Percentiles rank a stretch among this genome's conserved stretches.
Conservation (phyloP, 768 basidiomycete genomes). For the Daedaleopsis nitida region DNA sequence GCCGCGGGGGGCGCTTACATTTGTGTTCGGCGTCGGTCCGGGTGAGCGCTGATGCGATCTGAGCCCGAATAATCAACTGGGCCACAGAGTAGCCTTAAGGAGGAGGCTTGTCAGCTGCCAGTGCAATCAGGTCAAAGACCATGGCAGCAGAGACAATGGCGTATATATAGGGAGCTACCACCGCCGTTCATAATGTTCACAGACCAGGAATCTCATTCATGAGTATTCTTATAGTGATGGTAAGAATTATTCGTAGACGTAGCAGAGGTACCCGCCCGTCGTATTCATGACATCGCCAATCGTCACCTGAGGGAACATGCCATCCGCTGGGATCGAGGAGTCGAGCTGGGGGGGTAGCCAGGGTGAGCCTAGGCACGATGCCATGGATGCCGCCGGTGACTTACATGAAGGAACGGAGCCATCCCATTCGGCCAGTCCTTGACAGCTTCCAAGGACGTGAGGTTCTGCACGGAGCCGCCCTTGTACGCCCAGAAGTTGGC, state of each 20-base stretch:
- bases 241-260: conserved; percentile 33
- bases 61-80: too few species aligned
- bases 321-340: conserved; percentile 31
- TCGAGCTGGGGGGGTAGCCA: conserved; percentile 24
- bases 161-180: too few species aligned
- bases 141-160: too few species aligned
- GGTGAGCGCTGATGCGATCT: too few species aligned
- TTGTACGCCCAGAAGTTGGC: conserved; percentile 30
- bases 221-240: too few species aligned
- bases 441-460: conserved; percentile 24
- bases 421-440: conserved; percentile 29
- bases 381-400: neutral
- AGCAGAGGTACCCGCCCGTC: conserved; percentile 36
- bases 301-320: conserved; percentile 26
- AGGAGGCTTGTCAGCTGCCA: too few species aligned
- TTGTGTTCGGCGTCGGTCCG: too few species aligned
- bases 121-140: too few species aligned
- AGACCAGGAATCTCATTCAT: too few species aligned
- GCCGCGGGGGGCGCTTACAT: too few species aligned
- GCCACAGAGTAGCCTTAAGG: too few species aligned
- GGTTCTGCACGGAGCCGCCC: conserved; percentile 34
- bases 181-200: too few species aligned
- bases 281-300: conserved; percentile 35
- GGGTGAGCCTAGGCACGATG: neutral
- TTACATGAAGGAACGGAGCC: conserved; percentile 28